Percentiles rank a stretch among this genome's conserved stretches.
phyloP scores from a whole-genome alignment of 2,329 filamentous ascomycete genomes.

The Trichoderma breve region DNA sequence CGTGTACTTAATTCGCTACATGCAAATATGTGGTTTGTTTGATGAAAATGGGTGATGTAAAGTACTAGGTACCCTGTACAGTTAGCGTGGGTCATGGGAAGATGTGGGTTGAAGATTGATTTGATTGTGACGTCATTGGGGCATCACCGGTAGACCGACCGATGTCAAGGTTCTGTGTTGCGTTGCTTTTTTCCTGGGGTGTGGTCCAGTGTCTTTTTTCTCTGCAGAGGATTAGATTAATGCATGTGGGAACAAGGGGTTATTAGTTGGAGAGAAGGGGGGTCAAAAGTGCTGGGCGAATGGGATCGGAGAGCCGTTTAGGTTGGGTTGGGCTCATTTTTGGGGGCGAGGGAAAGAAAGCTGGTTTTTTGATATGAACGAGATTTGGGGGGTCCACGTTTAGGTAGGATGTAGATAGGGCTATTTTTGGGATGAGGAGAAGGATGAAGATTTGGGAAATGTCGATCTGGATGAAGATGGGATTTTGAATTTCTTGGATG shows the following conservation, averaged over 20 bases:
- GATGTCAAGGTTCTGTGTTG: neutral
- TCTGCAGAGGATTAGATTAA: neutral
- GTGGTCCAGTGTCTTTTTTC: neutral
- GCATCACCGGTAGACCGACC: neutral
- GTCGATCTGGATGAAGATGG: neutral
- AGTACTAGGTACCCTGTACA: neutral
- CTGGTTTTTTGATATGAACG: neutral
- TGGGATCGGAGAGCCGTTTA: neutral
- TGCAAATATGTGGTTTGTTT: neutral
- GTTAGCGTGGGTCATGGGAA: neutral
- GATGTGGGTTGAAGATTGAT: neutral
- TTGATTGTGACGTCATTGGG: slow-evolving; percentile 7
- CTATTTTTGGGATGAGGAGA: neutral
- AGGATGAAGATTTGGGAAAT: neutral
- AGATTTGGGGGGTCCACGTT: too few relatives aligned
- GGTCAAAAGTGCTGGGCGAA: neutral
- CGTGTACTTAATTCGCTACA: neutral
- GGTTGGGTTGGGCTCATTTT: slow-evolving; percentile 2
- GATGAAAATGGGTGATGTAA: neutral
- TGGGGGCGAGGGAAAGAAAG: neutral
- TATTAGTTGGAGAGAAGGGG: neutral
- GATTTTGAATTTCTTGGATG: neutral
- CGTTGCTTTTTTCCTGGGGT: neutral
- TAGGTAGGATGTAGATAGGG: neutral
- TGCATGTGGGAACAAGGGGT: neutral